Evolutionary conservation across 2,329 filamentous ascomycete genomes (phyloP).

Genomic region (Calonectria naviculata): DNA sequence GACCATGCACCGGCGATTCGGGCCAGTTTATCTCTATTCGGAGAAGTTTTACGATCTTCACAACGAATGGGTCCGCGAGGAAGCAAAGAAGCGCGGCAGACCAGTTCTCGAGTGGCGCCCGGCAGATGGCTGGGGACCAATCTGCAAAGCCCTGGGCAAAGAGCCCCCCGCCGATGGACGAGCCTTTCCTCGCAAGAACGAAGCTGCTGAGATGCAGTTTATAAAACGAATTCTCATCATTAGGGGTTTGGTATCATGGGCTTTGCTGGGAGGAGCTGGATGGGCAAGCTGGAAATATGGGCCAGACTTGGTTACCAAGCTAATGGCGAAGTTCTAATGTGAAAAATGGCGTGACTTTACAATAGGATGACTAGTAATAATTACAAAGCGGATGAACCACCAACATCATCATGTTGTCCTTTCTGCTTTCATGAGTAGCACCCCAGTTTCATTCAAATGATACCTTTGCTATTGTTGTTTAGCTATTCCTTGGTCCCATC

Average conservation of each 20-base stretch:
- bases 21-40: conserved; percentile 10
- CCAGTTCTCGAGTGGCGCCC: conserved; percentile 40
- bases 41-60: conserved; percentile 20
- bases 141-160: conserved; percentile 50
- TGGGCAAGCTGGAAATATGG: conserved; percentile 29
- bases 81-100: conserved; percentile 44
- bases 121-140: conserved; percentile 54
- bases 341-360: too few species aligned
- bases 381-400: too few species aligned
- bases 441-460: too few species aligned
- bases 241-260: conserved; percentile 30
- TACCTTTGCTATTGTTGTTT: too few species aligned
- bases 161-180: conserved; percentile 17
- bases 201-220: conserved; percentile 13
- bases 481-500: too few species aligned
- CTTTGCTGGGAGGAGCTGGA: conserved; percentile 2
- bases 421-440: too few species aligned
- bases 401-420: too few species aligned
- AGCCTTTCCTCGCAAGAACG: conserved; percentile 33
- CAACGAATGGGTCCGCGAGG: conserved; percentile 37
- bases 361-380: too few species aligned
- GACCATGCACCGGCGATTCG: not conserved
- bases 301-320: not conserved
- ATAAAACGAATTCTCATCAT: conserved; percentile 25
- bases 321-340: too few species aligned